These are phyloP conservation scores for Parastagonospora nodorum DNA, from an alignment of 2,329 filamentous ascomycete species.

Conservation along the genomic window DNA sequence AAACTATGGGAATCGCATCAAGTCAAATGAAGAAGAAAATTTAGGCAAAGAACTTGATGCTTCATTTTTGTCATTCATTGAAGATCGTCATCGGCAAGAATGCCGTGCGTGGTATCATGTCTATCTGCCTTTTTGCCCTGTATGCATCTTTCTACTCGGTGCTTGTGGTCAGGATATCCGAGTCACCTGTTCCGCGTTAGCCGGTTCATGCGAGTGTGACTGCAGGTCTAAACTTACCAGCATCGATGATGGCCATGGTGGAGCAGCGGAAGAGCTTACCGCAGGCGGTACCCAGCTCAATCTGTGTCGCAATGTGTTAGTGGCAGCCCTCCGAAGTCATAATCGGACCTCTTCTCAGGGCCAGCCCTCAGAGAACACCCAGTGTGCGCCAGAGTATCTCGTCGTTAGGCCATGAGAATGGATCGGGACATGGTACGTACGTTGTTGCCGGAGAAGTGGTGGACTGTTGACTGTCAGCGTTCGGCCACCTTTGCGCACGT, in stretches of 20 bases:
- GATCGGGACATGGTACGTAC: conserved; percentile 66
- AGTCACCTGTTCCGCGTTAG: conserved; percentile 60
- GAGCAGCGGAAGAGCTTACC: conserved; percentile 99
- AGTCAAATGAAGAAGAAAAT: not conserved
- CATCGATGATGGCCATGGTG: conserved; percentile 95
- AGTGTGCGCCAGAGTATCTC: conserved; percentile 30
- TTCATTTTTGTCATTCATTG: conserved; percentile 35
- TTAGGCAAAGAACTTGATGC: conserved; percentile 14
- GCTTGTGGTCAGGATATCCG: conserved; percentile 88
- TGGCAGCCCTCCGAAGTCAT: conserved; percentile 86
- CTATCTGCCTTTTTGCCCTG: conserved; percentile 17
- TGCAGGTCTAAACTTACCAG: conserved; percentile 58
- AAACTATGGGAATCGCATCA: no score
- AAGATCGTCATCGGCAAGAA: conserved; percentile 26
- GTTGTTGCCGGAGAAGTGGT: conserved; percentile 99
- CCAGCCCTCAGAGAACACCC: conserved; percentile 54
- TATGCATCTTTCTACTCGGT: conserved; percentile 34
- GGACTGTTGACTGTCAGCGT: conserved; percentile 59
- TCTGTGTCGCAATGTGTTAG: conserved; percentile 70
- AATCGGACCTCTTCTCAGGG: conserved; percentile 88
- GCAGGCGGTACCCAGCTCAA: conserved; percentile 96
- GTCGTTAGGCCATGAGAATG: conserved; percentile 47
- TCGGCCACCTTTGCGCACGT: not conserved
- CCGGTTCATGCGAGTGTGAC: not conserved
- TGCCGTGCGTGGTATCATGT: conserved; percentile 32